Base-by-base conservation (phyloP, 2,329 filamentous ascomycete species). In the Penicillium sp. region DNA sequence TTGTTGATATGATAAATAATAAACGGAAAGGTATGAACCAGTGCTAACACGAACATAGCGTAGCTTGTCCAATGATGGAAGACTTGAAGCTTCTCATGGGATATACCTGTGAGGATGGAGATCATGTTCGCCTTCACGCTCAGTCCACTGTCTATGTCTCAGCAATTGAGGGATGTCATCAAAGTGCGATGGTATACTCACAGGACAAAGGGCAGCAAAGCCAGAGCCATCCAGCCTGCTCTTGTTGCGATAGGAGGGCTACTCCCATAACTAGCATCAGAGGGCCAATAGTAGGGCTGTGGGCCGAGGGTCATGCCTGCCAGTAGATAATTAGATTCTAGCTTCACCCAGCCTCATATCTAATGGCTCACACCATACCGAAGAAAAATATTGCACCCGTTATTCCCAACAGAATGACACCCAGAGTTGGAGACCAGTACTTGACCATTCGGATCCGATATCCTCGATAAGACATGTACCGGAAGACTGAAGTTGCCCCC, bases 1-100 rank as follows among this genome's bases (percentile, higher is more conserved):
- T 76, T 78, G 58, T 73, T 69, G 22, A 81, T 75, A 61, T 85
- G 76, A 61, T 78, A 83, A 1, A 87, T 73, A 56, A 87, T 81
- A 64, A 85, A 87, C 0, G 85, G 85, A 51, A 87, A 86, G 0
- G 84, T 86, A 65, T 87, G 85, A 6, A 87, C 63, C 4, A 87
- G 71, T 0, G 83, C 82, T 0, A 86, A 74, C 18, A 82, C 73
- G 57, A 86, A 85, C 75, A 86, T 84, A 35, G 81, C 82, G 70
- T 82, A 85, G 46, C 78, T 78, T 3, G 80, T 75, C 81, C 82
- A 85, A 50, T 78, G 77, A 64, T 86, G 83, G 66, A 82, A 84
- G 18, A 74, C 59, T 56, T 85, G 82, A 1, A 87, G 77, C 56
- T 81, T 82, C 65, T 87, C 85, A 58, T 86, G 83, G 0, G 83